Percentiles rank a stretch among this genome's conserved stretches.
Evolutionary conservation across 2,329 filamentous ascomycete species (phyloP).

Genomic region (Diplodia scrobiculata): DNA sequence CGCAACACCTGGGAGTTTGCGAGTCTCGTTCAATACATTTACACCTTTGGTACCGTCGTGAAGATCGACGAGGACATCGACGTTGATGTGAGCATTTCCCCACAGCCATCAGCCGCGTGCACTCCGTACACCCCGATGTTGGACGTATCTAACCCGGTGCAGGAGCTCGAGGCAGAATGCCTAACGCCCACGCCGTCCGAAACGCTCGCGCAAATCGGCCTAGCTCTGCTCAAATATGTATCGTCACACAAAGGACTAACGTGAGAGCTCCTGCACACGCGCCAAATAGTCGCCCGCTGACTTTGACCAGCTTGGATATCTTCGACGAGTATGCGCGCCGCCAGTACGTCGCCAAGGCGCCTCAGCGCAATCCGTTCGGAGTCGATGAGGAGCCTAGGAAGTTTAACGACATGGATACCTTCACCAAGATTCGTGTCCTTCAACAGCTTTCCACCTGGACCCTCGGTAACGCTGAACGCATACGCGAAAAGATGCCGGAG

Average conservation of each 20-base stretch:
- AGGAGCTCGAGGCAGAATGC: conserved; percentile 90
- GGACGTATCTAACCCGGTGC: conserved; percentile 38
- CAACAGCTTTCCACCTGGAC: conserved; percentile 90
- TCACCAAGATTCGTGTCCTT: conserved; percentile 78
- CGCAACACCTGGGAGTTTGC: conserved; percentile 96
- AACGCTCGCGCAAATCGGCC: conserved; percentile 75
- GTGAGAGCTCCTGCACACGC: conserved; percentile 57
- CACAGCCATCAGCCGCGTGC: background rate
- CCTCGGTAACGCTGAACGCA: conserved; percentile 80
- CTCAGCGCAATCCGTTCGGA: conserved; percentile 81
- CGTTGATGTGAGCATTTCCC: conserved; percentile 69
- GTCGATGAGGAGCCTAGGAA: conserved; percentile 69
- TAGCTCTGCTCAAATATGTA: conserved; percentile 86
- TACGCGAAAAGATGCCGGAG: conserved; percentile 83
- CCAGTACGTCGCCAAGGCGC: conserved; percentile 81
- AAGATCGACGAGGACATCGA: conserved; percentile 88
- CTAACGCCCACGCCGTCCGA: conserved; percentile 73
- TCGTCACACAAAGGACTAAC: conserved; percentile 91
- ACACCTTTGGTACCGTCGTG: conserved; percentile 82
- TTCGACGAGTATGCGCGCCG: conserved; percentile 92
- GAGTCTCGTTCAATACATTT: conserved; percentile 89
- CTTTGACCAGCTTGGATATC: conserved; percentile 67
- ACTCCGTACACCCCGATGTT: conserved; percentile 32
- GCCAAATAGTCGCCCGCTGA: conserved; percentile 32
- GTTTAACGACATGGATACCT: conserved; percentile 80